A percentile compares a stretch with the other conserved stretches of the same genome.
phyloP scores from a whole-genome alignment of 176 grass and related monocot genomes.

The Eleusine indica region DNA sequence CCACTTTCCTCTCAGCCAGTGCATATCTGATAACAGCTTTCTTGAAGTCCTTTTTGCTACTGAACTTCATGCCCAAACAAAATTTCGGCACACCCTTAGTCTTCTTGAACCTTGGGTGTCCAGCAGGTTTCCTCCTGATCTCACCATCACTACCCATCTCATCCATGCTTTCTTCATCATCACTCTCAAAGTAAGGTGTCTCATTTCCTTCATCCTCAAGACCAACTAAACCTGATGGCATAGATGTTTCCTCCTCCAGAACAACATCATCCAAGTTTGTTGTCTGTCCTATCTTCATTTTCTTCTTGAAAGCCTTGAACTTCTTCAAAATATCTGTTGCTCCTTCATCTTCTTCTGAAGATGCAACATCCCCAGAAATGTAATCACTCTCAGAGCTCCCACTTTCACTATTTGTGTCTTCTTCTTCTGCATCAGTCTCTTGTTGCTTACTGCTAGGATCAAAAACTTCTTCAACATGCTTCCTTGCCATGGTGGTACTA shows the following conservation, averaged over 20 bases:
- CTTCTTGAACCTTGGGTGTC: not conserved
- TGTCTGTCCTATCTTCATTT: not conserved
- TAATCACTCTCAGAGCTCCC: not conserved
- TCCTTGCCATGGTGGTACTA: no score
- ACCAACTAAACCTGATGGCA: not conserved
- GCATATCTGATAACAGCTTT: not conserved
- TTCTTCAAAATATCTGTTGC: not conserved
- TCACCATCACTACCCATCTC: not conserved
- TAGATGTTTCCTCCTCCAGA: not conserved
- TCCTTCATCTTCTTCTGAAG: slow-evolving; percentile 3
- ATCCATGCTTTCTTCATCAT: not conserved
- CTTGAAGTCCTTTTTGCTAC: not conserved
- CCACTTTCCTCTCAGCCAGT: not conserved
- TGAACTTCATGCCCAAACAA: not conserved
- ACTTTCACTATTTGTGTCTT: no score
- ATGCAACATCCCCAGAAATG: not conserved
- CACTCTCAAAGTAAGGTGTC: not conserved
- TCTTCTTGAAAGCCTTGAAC: not conserved
- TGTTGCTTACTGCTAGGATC: no score
- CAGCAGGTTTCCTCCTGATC: not conserved
- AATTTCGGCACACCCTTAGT: not conserved
- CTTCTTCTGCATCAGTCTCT: not conserved
- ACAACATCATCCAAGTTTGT: not conserved
- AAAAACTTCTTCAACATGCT: no score
- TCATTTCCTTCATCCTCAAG: not conserved